phyloP scores from a whole-genome alignment of 139 green algal genomes.

The Protoeuglena noctilucae region DNA sequence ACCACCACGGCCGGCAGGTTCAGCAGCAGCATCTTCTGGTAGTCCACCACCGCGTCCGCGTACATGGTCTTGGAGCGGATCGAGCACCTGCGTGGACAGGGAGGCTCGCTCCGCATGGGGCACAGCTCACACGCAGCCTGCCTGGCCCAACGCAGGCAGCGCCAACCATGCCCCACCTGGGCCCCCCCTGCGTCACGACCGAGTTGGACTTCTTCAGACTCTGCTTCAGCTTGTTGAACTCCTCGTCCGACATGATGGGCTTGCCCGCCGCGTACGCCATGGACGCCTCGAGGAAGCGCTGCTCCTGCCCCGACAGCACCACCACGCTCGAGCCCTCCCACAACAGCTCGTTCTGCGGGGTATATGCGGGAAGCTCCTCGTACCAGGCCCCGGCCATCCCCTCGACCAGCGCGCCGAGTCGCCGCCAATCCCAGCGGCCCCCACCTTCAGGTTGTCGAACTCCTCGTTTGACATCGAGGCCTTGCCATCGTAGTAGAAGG shows the following conservation, averaged over 20 bases:
- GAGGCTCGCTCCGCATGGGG: conserved; percentile 5
- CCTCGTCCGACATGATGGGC: conserved; percentile 59
- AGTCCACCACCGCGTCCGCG: conserved; percentile 46
- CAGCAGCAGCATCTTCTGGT: conserved; percentile 61
- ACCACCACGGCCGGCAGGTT: conserved; percentile 65
- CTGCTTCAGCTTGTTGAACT: conserved; percentile 63
- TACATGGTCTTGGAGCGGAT: conserved; percentile 61
- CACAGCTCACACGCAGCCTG: no score
- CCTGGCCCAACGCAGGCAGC: no score
- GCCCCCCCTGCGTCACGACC: conserved; percentile 1
- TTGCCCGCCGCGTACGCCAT: conserved; percentile 42
- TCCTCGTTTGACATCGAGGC: background rate
- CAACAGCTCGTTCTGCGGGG: conserved; percentile 7
- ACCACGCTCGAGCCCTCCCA: conserved; percentile 1
- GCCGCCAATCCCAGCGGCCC: background rate
- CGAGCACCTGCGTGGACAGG: conserved; percentile 62
- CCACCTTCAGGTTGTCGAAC: conserved; percentile 4
- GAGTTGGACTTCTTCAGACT: conserved; percentile 25
- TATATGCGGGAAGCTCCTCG: conserved; percentile 7
- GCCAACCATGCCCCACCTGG: conserved; percentile 52
- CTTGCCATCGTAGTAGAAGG: conserved; percentile 7
- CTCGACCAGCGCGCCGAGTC: background rate
- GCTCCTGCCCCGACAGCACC: conserved; percentile 32
- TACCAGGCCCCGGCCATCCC: conserved; percentile 12
- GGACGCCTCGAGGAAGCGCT: conserved; percentile 67